Evolutionary conservation across 164 flowering plant species (phyloP).

Genomic region (Amborella trichopoda): DNA sequence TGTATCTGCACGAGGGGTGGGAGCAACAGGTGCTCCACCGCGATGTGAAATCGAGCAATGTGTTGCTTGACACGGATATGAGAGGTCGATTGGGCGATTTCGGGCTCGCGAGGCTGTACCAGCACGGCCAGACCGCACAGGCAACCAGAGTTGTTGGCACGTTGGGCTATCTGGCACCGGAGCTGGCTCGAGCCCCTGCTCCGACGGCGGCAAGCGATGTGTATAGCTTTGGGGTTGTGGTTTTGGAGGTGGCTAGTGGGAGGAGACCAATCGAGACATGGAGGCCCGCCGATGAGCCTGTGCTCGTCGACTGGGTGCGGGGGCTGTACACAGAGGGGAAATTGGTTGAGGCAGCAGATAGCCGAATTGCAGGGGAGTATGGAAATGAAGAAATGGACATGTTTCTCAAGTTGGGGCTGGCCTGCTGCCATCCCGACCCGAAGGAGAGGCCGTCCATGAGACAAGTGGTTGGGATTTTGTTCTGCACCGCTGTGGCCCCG

Average conservation of each 20-base stretch:
- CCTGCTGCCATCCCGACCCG: constrained; percentile 74
- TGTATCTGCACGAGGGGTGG: constrained; percentile 68
- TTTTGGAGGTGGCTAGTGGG: constrained; percentile 72
- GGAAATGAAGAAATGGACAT: constrained; percentile 42
- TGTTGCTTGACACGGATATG: constrained; percentile 53
- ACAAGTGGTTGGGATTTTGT: no score
- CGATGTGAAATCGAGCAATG: constrained; percentile 69
- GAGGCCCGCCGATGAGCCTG: constrained; percentile 39
- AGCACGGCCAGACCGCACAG: constrained; percentile 43
- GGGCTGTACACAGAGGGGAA: constrained; percentile 35
- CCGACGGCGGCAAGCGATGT: constrained; percentile 70
- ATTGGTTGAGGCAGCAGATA: constrained; percentile 44
- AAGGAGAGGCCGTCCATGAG: constrained; percentile 52
- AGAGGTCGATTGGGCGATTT: constrained; percentile 62
- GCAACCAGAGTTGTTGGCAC: constrained; percentile 79
- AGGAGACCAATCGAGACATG: constrained; percentile 47
- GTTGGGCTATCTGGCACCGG: constrained; percentile 83
- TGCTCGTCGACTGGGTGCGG: constrained; percentile 71
- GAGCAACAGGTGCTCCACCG: constrained; percentile 71
- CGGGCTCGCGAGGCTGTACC: constrained; percentile 60
- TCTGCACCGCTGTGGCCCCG: no score
- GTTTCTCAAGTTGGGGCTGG: constrained; percentile 54
- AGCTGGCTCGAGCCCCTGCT: constrained; percentile 30
- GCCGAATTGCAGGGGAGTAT: constrained; percentile 36
- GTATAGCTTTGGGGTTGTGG: constrained; percentile 71